phyloP scores from a whole-genome alignment of 164 flowering plant species.

The Stephania yunnanensis region DNA sequence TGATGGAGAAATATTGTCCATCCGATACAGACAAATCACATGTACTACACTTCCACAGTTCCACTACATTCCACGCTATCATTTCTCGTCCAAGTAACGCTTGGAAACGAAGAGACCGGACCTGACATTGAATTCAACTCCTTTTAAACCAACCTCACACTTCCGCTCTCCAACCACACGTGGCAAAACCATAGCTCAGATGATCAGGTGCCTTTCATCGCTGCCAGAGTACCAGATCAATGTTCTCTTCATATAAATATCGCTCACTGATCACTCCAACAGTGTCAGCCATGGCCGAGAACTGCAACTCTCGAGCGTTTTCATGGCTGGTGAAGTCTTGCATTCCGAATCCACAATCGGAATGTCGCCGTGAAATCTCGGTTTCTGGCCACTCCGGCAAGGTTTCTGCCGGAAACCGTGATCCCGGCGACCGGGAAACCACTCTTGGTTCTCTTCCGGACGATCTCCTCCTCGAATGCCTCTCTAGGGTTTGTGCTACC shows the following conservation, averaged over 20 bases:
- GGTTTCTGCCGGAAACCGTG: conserved; percentile 1
- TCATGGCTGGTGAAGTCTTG: conserved; percentile 85
- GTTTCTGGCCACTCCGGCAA: conserved; percentile 6
- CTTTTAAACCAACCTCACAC: too few relatives aligned
- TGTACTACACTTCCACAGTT: neutral
- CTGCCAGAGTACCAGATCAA: neutral
- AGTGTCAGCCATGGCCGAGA: conserved; percentile 24
- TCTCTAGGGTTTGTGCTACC: conserved; percentile 50
- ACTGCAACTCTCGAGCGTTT: conserved; percentile 65
- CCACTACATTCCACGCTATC: neutral
- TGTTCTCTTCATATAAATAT: neutral
- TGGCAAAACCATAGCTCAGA: neutral
- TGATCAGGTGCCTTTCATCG: neutral
- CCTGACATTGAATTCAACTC: neutral
- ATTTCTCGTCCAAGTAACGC: neutral
- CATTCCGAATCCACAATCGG: conserved; percentile 44
- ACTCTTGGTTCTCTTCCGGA: conserved; percentile 61
- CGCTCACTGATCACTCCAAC: neutral
- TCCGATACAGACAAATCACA: neutral
- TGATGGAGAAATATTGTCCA: neutral
- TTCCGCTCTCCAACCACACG: neutral
- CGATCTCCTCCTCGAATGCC: conserved; percentile 71
- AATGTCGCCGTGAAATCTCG: conserved; percentile 20
- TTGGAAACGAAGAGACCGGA: neutral
- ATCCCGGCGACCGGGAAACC: conserved; percentile 4